Evolutionary conservation across 805 yeast species (phyloP).

Genomic region (Starmerella geochares): DNA sequence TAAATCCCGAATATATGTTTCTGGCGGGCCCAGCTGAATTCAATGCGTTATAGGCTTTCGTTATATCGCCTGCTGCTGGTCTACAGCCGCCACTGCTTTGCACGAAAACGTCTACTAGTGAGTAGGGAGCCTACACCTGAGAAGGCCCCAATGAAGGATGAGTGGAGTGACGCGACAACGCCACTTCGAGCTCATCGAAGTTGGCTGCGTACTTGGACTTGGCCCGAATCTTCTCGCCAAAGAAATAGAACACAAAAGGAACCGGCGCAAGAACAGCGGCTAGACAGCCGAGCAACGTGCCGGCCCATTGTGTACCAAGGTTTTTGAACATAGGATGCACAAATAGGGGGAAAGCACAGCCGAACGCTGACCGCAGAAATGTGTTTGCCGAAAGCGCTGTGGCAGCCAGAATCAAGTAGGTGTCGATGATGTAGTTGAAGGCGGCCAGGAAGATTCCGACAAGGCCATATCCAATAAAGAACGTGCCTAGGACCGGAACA

Average conservation of each 20-base stretch:
- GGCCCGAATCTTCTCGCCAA: conserved; percentile 46
- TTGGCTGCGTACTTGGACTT: conserved; percentile 46
- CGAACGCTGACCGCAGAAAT: conserved; percentile 54
- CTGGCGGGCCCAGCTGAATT: too few relatives aligned
- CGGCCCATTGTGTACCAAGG: conserved; percentile 72
- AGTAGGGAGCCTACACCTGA: too few relatives aligned
- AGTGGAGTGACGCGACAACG: neutral
- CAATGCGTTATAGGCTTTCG: too few relatives aligned
- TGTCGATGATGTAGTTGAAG: conserved; percentile 51
- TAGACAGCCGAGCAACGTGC: conserved; percentile 55
- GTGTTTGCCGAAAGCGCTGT: conserved; percentile 61
- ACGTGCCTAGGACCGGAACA: conserved; percentile 47
- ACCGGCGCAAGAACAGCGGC: conserved; percentile 51
- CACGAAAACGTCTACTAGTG: too few relatives aligned
- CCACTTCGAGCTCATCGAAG: conserved; percentile 1
- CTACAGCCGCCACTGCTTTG: too few relatives aligned
- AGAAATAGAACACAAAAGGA: conserved; percentile 53
- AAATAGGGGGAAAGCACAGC: conserved; percentile 63
- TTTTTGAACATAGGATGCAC: conserved; percentile 58
- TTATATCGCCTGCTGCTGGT: too few relatives aligned
- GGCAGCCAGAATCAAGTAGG: conserved; percentile 49
- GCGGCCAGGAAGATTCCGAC: conserved; percentile 49
- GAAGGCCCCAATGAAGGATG: neutral
- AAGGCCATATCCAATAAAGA: conserved; percentile 44
- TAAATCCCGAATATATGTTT: too few relatives aligned